A percentile compares a stretch with the other conserved stretches of the same genome.
Conservation (phyloP, 768 basidiomycete species). For the Tylopilus sp. region DNA sequence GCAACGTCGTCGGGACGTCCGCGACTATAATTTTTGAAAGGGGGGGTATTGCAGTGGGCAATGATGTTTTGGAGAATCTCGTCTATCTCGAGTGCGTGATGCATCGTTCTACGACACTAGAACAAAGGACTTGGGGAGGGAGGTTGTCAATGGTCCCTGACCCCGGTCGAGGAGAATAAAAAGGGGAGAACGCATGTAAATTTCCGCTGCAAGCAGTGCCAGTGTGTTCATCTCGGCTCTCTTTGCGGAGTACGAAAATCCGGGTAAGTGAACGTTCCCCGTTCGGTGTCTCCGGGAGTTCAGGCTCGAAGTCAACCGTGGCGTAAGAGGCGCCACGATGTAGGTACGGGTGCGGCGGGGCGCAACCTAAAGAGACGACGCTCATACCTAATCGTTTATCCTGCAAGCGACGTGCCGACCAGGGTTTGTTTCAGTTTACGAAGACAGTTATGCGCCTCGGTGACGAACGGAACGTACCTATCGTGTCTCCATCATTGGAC, state of each 20-base stretch:
- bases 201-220: no score
- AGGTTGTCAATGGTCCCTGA: background rate
- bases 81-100: constrained; percentile 2
- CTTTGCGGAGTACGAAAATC: background rate
- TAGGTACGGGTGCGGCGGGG: no score
- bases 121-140: no score
- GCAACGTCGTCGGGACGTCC: background rate
- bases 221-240: background rate
- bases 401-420: background rate
- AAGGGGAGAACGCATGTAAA: background rate
- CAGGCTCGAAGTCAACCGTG: background rate
- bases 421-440: background rate
- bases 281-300: no score
- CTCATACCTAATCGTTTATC: background rate
- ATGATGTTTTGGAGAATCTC: constrained; percentile 14
- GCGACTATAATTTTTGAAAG: background rate
- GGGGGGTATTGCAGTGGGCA: constrained; percentile 6
- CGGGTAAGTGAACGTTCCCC: no score
- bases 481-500: background rate
- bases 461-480: background rate
- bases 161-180: background rate
- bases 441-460: background rate
- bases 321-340: background rate
- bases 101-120: no score
- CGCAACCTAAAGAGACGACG: no score